Evolutionary conservation across 768 basidiomycete genomes (phyloP).

Genomic region (Calocybe cyanea): DNA sequence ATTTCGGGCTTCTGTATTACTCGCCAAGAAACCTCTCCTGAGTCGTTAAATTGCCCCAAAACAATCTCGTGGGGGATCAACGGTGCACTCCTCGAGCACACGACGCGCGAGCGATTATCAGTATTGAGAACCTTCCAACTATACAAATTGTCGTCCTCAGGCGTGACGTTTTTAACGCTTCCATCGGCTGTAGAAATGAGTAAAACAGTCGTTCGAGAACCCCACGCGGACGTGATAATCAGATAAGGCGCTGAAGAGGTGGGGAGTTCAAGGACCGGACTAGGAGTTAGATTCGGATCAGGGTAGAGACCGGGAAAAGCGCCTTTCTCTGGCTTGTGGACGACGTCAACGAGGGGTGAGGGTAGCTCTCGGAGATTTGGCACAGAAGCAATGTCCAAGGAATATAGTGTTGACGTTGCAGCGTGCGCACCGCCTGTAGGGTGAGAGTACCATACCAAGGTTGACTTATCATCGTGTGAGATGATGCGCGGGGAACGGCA

Average conservation of each 20-base stretch:
- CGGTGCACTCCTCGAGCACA: constrained; percentile 50
- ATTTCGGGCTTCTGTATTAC: constrained; percentile 42
- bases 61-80: constrained; percentile 45
- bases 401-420: constrained; percentile 49
- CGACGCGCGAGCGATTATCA: constrained; percentile 35
- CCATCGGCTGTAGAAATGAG: constrained; percentile 41
- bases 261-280: constrained; percentile 32
- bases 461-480: constrained; percentile 14
- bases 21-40: constrained; percentile 26
- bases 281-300: constrained; percentile 39
- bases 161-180: constrained; percentile 39
- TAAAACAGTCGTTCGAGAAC: constrained; percentile 49
- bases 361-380: constrained; percentile 10
- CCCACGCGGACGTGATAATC: constrained; percentile 49
- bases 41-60: constrained; percentile 34
- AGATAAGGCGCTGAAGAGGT: constrained; percentile 23
- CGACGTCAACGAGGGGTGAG: constrained; percentile 35
- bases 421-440: constrained; percentile 56
- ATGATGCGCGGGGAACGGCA: constrained; percentile 57
- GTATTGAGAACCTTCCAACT: constrained; percentile 56
- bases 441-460: constrained; percentile 53
- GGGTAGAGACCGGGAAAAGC: constrained; percentile 66
- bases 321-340: constrained; percentile 31
- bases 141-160: constrained; percentile 27
- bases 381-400: constrained; percentile 30